These are phyloP conservation scores for Ambrosiella xylebori DNA, from an alignment of 2,329 filamentous ascomycete genomes.

Conservation along the genomic window DNA sequence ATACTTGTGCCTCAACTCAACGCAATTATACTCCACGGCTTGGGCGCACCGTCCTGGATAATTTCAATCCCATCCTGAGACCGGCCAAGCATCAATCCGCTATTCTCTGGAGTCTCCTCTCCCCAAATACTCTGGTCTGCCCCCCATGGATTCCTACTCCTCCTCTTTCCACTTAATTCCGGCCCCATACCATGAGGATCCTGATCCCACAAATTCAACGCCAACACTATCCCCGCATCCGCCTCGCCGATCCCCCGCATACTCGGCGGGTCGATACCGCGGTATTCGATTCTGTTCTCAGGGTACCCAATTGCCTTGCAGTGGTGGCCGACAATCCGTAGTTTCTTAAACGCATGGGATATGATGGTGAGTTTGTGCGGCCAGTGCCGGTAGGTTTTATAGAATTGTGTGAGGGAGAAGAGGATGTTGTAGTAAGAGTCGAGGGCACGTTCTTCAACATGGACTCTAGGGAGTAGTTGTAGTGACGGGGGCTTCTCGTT, in stretches of 20 bases:
- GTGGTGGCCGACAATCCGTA: conserved; percentile 46
- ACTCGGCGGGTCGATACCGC: conserved; percentile 49
- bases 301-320: conserved; percentile 43
- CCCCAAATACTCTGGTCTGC: conserved; percentile 24
- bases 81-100: conserved; percentile 23
- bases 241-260: conserved; percentile 18
- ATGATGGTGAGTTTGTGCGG: conserved; percentile 43
- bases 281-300: conserved; percentile 27
- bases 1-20: neutral
- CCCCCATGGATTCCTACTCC: conserved; percentile 32
- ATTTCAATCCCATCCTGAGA: conserved; percentile 23
- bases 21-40: conserved; percentile 24
- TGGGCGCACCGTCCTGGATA: conserved; percentile 22
- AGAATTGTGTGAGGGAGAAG: conserved; percentile 46
- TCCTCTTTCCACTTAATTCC: conserved; percentile 30
- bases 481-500: conserved; percentile 8
- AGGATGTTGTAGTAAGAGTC: conserved; percentile 78
- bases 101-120: conserved; percentile 20
- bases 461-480: conserved; percentile 23
- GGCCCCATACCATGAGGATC: conserved; percentile 35
- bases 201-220: conserved; percentile 30
- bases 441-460: conserved; percentile 53
- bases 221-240: conserved; percentile 27
- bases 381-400: conserved; percentile 28
- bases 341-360: conserved; percentile 52